Conservation (phyloP, 2,329 filamentous ascomycete genomes). For the Chaetomium sp. region DNA sequence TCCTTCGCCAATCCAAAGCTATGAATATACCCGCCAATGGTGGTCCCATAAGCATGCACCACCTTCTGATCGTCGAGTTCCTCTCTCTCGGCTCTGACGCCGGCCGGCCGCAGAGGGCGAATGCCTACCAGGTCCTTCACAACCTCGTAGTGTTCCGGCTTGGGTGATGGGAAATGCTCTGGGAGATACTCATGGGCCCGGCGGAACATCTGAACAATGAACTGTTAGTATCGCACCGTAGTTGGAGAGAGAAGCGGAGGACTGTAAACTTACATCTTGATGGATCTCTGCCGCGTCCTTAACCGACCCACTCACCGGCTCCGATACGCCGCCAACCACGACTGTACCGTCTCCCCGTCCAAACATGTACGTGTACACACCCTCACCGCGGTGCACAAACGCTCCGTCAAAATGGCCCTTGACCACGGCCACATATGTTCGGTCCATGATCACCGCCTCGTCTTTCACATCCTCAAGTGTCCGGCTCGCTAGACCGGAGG, state of each 20-base stretch:
- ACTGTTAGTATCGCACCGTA: not conserved
- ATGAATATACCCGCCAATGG: conserved; percentile 21
- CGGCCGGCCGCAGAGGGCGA: conserved; percentile 6
- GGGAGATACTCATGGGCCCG: conserved; percentile 13
- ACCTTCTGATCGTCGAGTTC: conserved; percentile 13
- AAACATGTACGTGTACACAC: conserved; percentile 18
- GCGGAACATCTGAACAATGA: conserved; percentile 5
- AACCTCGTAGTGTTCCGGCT: conserved; percentile 10
- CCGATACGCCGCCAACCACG: conserved; percentile 17
- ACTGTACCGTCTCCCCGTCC: conserved; percentile 17
- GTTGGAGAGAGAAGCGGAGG: not conserved
- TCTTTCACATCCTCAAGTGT: conserved; percentile 17
- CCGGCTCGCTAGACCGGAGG: conserved; percentile 11
- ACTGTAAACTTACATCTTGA: conserved; percentile 3
- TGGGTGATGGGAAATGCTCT: conserved; percentile 13
- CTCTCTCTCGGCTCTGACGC: conserved; percentile 17
- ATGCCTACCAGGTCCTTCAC: conserved; percentile 14
- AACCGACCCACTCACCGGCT: not conserved
- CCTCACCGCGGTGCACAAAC: conserved; percentile 8
- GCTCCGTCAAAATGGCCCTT: conserved; percentile 7
- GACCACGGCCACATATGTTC: conserved; percentile 16
- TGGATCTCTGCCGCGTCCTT: not conserved
- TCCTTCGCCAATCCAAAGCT: conserved; percentile 19
- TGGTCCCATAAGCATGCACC: conserved; percentile 19
- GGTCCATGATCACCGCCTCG: conserved; percentile 9